Percentiles rank a stretch among this genome's conserved stretches.
These are phyloP conservation scores for Xylaria castorea DNA, from an alignment of 495 filamentous ascomycete genomes.

Conservation along the genomic window DNA sequence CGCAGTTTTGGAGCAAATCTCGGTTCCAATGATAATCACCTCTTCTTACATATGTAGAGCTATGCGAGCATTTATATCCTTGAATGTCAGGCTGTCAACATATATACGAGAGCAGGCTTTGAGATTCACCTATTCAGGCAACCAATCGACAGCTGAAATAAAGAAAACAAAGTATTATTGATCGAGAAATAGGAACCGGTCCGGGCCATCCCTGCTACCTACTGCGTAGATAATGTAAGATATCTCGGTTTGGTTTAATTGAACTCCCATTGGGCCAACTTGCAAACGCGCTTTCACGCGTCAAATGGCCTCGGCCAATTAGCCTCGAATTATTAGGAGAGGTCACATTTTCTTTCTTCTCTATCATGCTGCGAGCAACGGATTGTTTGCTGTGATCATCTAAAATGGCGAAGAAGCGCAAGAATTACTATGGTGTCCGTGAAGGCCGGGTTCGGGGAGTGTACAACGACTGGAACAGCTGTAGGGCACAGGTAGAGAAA, in stretches of 20 bases:
- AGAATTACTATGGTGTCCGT: conserved; percentile 34
- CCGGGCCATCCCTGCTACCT: not conserved
- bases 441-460: conserved; percentile 32
- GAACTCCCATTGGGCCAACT: not conserved
- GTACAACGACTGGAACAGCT: conserved; percentile 32
- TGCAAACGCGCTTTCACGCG: not conserved
- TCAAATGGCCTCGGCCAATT: too few relatives aligned
- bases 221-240: not conserved
- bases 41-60: not conserved
- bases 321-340: not conserved
- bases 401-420: conserved; percentile 29
- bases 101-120: not conserved
- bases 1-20: not conserved
- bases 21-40: not conserved
- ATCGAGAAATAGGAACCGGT: not conserved
- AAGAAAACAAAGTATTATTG: not conserved
- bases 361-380: not conserved
- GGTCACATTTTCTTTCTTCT: not conserved
- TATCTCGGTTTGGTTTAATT: not conserved
- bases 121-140: not conserved
- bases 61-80: not conserved
- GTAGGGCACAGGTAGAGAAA: conserved; percentile 29
- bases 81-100: not conserved
- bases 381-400: not conserved
- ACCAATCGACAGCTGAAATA: too few relatives aligned